These are phyloP conservation scores for Microdochium nivale DNA, from an alignment of 2,329 filamentous ascomycete genomes.

Conservation along the genomic window DNA sequence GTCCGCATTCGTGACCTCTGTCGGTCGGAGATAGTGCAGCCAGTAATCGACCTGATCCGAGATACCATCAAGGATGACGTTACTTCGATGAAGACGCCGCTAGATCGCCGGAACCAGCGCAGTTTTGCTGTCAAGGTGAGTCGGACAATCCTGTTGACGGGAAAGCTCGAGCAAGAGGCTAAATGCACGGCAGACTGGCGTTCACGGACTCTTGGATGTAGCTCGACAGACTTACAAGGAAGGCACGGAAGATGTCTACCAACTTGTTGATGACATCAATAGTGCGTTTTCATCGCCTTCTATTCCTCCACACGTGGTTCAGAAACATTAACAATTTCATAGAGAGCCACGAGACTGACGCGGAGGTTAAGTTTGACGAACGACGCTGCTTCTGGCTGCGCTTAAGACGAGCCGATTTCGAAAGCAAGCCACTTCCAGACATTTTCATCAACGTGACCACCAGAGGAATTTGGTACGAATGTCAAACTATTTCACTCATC, in stretches of 20 bases:
- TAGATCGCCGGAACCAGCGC: slow-evolving; percentile 83
- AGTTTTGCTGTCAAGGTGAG: slow-evolving; percentile 76
- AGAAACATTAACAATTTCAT: neutral
- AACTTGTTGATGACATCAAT: slow-evolving; percentile 60
- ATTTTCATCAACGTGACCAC: slow-evolving; percentile 69
- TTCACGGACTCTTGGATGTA: slow-evolving; percentile 81
- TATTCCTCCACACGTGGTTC: neutral
- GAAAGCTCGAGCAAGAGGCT: slow-evolving; percentile 4
- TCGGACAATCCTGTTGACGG: neutral
- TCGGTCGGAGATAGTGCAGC: slow-evolving; percentile 48
- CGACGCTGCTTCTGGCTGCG: slow-evolving; percentile 73
- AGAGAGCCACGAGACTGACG: slow-evolving; percentile 49
- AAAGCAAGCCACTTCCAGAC: slow-evolving; percentile 50
- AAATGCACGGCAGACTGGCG: slow-evolving; percentile 49
- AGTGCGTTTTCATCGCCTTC: slow-evolving; percentile 28
- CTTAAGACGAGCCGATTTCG: slow-evolving; percentile 53
- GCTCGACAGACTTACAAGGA: slow-evolving; percentile 87
- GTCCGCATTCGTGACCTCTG: slow-evolving; percentile 63
- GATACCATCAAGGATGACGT: slow-evolving; percentile 73
- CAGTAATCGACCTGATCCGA: slow-evolving; percentile 57
- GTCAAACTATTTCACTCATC: slow-evolving; percentile 75
- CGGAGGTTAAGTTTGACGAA: slow-evolving; percentile 68
- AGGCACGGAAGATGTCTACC: slow-evolving; percentile 66
- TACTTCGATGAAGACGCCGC: slow-evolving; percentile 64
- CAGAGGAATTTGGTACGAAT: slow-evolving; percentile 72